Base-by-base conservation (phyloP, 208 protist species). In the Acanthamoeba sp. region DNA sequence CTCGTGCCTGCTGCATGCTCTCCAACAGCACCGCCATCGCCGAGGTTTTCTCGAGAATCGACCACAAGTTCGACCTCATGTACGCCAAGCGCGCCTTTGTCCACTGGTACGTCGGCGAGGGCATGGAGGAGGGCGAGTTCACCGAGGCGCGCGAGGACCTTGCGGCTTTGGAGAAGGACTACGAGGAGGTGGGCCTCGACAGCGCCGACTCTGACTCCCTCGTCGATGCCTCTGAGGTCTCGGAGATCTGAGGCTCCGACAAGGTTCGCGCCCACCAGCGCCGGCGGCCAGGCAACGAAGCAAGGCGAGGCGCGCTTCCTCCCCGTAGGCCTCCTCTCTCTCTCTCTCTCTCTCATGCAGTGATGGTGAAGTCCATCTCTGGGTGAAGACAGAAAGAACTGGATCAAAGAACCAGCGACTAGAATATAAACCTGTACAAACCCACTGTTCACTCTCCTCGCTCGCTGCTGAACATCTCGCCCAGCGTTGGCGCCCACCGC, bases 101-200 rank as follows among this genome's bases (percentile, higher is more conserved):
- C 29, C 98, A 99, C 96, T 99, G 98, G 98, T 99, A 99, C 96
- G 98, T 99, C 95, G 98, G 98, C 94, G 98, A 99, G 97, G 98
- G 98, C 95, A 99, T 99, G 98, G 98, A 99, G 95, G 99, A 99
- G 96, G 98, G 98, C 95, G 98, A 99, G 96, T 99, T 99, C 97
- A 97, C 96, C 93, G 98, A 99, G 97, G 98, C 98, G 66, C 97
- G 98, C 96, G 99, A 99, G 95, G 98, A 99, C 97, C 96, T 99
- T 32, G 98, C 98, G 71, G 98, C 98, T 64, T 97, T 99, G 69
- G 98, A 99, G 97, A 99, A 99, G 98, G 98, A 99, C 96, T 99
- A 99, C 97, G 98, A 99, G 95, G 98, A 99, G 96, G 97, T 99
- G 66, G 98, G 97, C 55, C 76, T 59, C 42, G 76, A 85, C 45